Conservation (phyloP, 140 eudicot genomes). For the Cichorium intybus region DNA sequence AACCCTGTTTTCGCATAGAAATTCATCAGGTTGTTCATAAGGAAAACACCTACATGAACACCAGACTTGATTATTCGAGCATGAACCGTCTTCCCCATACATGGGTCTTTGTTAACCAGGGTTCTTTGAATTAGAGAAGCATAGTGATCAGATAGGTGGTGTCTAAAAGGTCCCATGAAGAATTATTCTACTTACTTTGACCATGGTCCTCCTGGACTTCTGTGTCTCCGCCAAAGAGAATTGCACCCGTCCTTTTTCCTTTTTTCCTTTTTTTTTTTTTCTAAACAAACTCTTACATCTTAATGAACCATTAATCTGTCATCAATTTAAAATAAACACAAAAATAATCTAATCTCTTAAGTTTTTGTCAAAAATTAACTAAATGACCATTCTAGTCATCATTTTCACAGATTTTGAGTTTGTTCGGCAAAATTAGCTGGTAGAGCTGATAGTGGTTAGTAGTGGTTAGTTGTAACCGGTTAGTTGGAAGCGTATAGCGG, state of each 20-base stretch:
- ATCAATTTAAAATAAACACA: too few relatives aligned
- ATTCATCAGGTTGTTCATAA: constrained; percentile 42
- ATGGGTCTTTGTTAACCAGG: constrained; percentile 29
- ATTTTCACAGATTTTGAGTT: too few relatives aligned
- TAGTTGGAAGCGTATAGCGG: too few relatives aligned
- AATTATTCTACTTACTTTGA: not conserved
- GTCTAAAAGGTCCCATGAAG: constrained; percentile 21
- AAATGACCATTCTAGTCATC: too few relatives aligned
- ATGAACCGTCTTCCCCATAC: constrained; percentile 37
- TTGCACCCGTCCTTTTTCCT: not conserved
- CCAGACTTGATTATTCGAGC: constrained; percentile 52
- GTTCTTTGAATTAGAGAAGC: constrained; percentile 32
- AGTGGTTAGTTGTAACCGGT: too few relatives aligned
- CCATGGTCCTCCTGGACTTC: not conserved
- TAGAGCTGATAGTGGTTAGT: too few relatives aligned
- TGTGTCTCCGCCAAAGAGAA: not conserved
- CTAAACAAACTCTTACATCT: too few relatives aligned
- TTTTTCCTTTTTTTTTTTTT: too few relatives aligned
- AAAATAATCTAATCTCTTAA: too few relatives aligned
- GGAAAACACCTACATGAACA: constrained; percentile 36
- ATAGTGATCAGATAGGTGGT: constrained; percentile 26
- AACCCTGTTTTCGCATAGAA: constrained; percentile 43
- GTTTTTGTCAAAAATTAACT: too few relatives aligned
- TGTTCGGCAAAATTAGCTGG: too few relatives aligned
- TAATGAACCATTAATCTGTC: too few relatives aligned